Percentiles rank a stretch among this genome's conserved stretches.
These are phyloP conservation scores for Chenopodium berlandieri DNA, from an alignment of 148 eudicot species.

Conservation along the genomic window DNA sequence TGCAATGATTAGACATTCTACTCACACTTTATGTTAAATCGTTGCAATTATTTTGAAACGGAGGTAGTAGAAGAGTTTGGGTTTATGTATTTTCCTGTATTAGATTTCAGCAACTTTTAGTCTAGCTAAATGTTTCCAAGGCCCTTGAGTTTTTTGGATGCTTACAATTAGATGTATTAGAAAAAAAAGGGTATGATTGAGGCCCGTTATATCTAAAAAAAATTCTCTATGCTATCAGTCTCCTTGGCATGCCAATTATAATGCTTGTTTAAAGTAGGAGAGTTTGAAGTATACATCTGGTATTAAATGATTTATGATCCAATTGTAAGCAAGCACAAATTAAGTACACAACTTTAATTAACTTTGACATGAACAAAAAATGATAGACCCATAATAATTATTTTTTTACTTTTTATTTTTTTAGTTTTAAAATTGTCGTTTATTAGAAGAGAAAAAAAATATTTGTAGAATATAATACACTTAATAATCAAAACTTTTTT, in stretches of 20 bases:
- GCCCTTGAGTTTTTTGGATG: not conserved
- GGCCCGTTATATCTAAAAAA: not conserved
- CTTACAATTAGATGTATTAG: not conserved
- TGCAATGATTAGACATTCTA: too few relatives aligned
- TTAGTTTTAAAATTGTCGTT: too few relatives aligned
- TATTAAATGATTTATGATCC: not conserved
- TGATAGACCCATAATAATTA: too few relatives aligned
- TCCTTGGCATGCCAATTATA: not conserved
- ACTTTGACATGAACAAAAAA: too few relatives aligned
- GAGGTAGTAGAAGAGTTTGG: not conserved
- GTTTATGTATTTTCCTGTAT: not conserved
- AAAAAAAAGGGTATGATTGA: not conserved
- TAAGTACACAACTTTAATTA: not conserved
- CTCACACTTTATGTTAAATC: too few relatives aligned
- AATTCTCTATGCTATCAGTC: not conserved
- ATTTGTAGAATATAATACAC: too few relatives aligned
- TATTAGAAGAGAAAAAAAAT: too few relatives aligned
- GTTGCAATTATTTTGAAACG: too few relatives aligned
- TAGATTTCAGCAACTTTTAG: not conserved
- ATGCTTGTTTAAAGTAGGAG: not conserved
- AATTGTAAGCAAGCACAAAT: not conserved
- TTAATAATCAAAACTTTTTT: too few relatives aligned
- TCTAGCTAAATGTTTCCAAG: not conserved
- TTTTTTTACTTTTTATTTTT: too few relatives aligned
- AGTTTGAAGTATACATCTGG: not conserved